Evolutionary conservation across 257 asterid species (phyloP).

Genomic region (Lantana camara): DNA sequence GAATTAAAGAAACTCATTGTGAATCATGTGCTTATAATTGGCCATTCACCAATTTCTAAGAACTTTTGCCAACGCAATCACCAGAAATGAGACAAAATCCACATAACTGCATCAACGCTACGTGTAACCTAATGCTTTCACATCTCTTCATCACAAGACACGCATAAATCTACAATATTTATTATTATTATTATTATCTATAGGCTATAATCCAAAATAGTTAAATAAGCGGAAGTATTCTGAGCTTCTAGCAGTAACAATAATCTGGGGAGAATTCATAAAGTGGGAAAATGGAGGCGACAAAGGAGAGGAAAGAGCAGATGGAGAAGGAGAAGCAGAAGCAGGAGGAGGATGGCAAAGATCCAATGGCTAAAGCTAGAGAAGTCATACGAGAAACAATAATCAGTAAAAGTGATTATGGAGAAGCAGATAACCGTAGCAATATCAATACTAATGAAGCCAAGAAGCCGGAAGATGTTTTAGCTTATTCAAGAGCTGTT

Average conservation of each 20-base stretch:
- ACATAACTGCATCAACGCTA: not conserved
- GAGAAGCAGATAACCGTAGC: not conserved
- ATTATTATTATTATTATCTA: too few species aligned
- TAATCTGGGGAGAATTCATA: not conserved
- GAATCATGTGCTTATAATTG: too few species aligned
- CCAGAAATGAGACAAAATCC: too few species aligned
- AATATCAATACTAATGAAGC: not conserved
- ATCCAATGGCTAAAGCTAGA: slow-evolving; percentile 31
- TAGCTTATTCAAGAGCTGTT: slow-evolving; percentile 45
- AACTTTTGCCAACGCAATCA: too few species aligned
- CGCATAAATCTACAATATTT: not conserved
- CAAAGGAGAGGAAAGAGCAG: slow-evolving; percentile 35
- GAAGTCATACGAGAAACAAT: slow-evolving; percentile 41
- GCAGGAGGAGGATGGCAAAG: not conserved
- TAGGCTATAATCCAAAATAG: not conserved
- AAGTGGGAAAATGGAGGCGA: slow-evolving; percentile 31
- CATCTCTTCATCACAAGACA: slow-evolving; percentile 1
- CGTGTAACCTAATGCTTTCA: not conserved
- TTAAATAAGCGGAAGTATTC: not conserved
- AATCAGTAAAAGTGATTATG: slow-evolving; percentile 23
- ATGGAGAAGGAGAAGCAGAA: slow-evolving; percentile 16
- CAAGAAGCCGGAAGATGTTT: slow-evolving; percentile 33
- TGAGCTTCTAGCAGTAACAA: not conserved
- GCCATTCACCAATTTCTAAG: too few species aligned
- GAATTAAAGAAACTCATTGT: too few species aligned